Base-by-base conservation (phyloP, 139 green algal genomes). In the Picochlorum sp. region DNA sequence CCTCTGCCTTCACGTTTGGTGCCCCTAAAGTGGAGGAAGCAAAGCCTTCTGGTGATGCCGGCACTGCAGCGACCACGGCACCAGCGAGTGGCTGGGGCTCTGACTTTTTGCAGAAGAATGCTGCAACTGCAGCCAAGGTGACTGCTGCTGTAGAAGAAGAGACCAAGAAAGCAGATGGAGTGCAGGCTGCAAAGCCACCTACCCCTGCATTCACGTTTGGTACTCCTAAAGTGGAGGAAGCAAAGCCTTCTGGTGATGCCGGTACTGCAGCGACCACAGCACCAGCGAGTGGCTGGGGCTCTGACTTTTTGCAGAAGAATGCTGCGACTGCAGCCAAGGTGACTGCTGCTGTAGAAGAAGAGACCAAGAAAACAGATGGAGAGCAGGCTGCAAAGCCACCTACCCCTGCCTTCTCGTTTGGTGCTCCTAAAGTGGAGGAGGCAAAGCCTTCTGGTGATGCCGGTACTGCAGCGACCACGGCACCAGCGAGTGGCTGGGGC, bases 71-170 rank as follows among this genome's bases (percentile, higher is more conserved):
- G 34, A 41, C 34, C 0, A 41, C 34, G 7, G 34, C 34, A 41
- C 34, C 34, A 41, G 34, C 34, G 4, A 41, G 34, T 45, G 69
- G 63, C 9, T 76, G 69, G 69, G 69, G 62, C 13, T 54, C 54
- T 0, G 52, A 45, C 3, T 72, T 76, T 28, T 46, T 59, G 49
- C 58, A 68, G 47, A 16, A 58, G 6, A 75, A 75, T 50, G 44
- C 59, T 41, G 23, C 34, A 3, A 65, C 59, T 11, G 61, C 69
- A 9, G 37, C n/a, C 18, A 49, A 62, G 10, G 69, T 44, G 3
- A 51, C 69, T 4, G 69, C 58, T 9, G 59, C 69, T 13, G 69
- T 52, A n/a, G 69, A 61, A 56, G 58, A 75, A 57, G 69, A 69
- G 47, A 62, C 56, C 34, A 41, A 46, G 60, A 69, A 28, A 28